phyloP scores from a whole-genome alignment of 805 yeast genomes.

The Hanseniaspora mollemarum region DNA sequence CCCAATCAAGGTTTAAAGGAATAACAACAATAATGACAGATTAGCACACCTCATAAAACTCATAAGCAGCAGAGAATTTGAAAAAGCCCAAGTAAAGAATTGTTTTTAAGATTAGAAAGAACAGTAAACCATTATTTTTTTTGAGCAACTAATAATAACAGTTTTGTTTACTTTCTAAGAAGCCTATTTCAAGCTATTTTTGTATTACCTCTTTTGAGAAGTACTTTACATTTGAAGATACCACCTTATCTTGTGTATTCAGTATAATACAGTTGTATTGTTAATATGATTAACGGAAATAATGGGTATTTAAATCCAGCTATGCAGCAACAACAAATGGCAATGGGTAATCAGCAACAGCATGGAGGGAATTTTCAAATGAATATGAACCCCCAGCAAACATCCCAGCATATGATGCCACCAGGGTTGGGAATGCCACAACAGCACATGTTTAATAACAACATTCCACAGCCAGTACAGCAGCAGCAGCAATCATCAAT shows the following conservation, averaged over 20 bases:
- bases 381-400: constrained; percentile 7
- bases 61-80: too few species aligned
- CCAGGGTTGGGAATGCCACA: constrained; percentile 11
- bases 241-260: too few species aligned
- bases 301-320: constrained; percentile 4
- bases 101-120: neutral
- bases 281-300: neutral
- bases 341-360: constrained; percentile 6
- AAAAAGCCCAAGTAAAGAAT: neutral
- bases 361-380: constrained; percentile 9
- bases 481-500: constrained; percentile 13
- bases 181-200: too few species aligned
- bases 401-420: constrained; percentile 10
- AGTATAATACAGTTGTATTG: too few species aligned
- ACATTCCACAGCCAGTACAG: constrained; percentile 13
- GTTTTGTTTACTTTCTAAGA: neutral
- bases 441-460: constrained; percentile 5
- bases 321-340: constrained; percentile 10
- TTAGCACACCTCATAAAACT: too few species aligned
- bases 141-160: neutral
- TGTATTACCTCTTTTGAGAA: too few species aligned
- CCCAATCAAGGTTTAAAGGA: too few species aligned
- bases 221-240: too few species aligned
- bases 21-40: too few species aligned
- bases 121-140: neutral